Conservation (phyloP, 164 flowering plant species). For the Tetracentron sinense region DNA sequence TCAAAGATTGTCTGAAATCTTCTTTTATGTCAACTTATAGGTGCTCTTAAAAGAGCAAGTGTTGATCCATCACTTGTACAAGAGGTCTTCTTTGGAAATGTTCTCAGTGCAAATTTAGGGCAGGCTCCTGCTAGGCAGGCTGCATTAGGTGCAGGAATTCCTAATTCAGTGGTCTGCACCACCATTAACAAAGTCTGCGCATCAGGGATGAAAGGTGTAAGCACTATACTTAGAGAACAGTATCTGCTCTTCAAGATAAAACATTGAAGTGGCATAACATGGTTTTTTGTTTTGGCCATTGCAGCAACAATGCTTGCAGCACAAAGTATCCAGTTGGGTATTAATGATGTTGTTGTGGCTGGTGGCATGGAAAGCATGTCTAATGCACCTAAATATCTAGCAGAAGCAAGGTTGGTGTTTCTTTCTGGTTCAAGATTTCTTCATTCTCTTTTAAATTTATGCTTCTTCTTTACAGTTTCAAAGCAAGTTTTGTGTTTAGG, state of each 20-base stretch:
- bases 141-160: slow-evolving; percentile 91
- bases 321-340: slow-evolving; percentile 75
- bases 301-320: slow-evolving; percentile 90
- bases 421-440: background rate
- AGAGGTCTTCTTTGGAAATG: slow-evolving; percentile 97
- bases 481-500: too few species aligned
- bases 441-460: background rate
- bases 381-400: slow-evolving; percentile 76
- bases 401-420: slow-evolving; percentile 60
- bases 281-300: slow-evolving; percentile 3
- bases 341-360: slow-evolving; percentile 78
- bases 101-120: slow-evolving; percentile 91
- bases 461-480: too few species aligned
- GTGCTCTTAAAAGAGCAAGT: slow-evolving; percentile 81
- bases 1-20: slow-evolving; percentile 2
- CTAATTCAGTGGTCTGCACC: slow-evolving; percentile 79
- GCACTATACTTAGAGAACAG: background rate
- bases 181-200: slow-evolving; percentile 91
- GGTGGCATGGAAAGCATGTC: slow-evolving; percentile 99
- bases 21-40: slow-evolving; percentile 23
- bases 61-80: slow-evolving; percentile 80
- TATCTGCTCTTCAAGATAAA: background rate
- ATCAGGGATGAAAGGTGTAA: slow-evolving; percentile 86
- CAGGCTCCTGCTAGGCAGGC: slow-evolving; percentile 99
- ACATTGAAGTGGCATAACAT: background rate